A percentile compares a stretch with the other conserved stretches of the same genome.
Evolutionary conservation across 2,329 filamentous ascomycete genomes (phyloP).

Genomic region (Trichoderma oligosporum): DNA sequence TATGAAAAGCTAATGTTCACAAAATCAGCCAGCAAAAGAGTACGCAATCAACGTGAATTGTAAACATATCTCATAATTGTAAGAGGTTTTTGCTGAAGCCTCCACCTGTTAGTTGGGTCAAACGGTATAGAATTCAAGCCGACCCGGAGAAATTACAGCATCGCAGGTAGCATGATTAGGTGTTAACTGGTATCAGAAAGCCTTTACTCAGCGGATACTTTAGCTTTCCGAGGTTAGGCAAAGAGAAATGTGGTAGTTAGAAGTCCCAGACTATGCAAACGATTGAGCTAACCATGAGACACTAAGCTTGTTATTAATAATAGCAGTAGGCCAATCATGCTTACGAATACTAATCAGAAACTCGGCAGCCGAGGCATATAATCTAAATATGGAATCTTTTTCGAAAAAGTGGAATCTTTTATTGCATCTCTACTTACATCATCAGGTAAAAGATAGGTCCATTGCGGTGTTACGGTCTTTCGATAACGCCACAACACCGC

Average conservation of each 20-base stretch:
- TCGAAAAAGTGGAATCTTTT: neutral
- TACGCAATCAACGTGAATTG: too few relatives aligned
- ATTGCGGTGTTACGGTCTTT: slow-evolving; percentile 5
- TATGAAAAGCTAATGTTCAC: too few relatives aligned
- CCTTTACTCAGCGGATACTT: neutral
- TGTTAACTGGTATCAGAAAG: neutral
- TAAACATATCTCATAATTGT: too few relatives aligned
- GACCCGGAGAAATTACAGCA: neutral
- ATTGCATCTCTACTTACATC: neutral
- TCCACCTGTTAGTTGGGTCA: neutral
- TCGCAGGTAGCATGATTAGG: neutral
- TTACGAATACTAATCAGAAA: neutral
- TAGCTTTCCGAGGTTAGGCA: neutral
- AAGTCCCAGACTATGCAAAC: neutral
- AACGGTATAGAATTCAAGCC: neutral
- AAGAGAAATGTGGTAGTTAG: too few relatives aligned
- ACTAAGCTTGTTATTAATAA: neutral
- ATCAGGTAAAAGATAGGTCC: neutral
- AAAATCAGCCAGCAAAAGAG: too few relatives aligned
- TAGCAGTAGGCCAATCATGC: too few relatives aligned
- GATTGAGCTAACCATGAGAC: neutral
- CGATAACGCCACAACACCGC: neutral
- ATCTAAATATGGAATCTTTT: neutral
- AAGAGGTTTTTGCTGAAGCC: neutral
- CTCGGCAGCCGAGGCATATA: neutral